Evolutionary conservation across 2,329 filamentous ascomycete genomes (phyloP).

Genomic region (Verticillium nubilum): DNA sequence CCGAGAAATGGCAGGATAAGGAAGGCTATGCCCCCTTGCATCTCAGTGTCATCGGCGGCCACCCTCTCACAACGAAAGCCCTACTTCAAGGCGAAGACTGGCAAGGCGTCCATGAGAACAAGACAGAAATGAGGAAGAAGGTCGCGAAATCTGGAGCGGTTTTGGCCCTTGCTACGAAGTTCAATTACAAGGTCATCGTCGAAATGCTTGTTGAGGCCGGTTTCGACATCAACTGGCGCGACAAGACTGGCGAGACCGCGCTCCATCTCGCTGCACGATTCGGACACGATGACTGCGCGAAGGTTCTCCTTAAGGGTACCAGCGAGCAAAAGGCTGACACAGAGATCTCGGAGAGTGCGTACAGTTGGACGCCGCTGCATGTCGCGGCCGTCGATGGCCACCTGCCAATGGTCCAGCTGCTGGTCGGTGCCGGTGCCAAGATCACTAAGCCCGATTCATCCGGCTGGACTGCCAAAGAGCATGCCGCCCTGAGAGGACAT

Average conservation of each 20-base stretch:
- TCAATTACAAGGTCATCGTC: conserved; percentile 80
- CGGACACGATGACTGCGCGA: conserved; percentile 76
- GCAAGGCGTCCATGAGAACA: conserved; percentile 58
- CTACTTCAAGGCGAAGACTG: conserved; percentile 78
- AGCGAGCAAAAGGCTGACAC: conserved; percentile 67
- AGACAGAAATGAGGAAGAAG: conserved; percentile 59
- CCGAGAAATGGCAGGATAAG: conserved; percentile 81
- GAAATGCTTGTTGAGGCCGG: conserved; percentile 82
- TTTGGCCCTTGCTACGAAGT: conserved; percentile 79
- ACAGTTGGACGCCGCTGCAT: conserved; percentile 93
- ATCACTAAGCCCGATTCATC: conserved; percentile 73
- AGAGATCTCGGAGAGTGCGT: conserved; percentile 75
- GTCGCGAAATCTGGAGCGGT: conserved; percentile 83
- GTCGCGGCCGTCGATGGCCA: conserved; percentile 89
- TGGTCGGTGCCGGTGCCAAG: conserved; percentile 75
- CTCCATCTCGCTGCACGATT: conserved; percentile 88
- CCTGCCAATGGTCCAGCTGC: conserved; percentile 64
- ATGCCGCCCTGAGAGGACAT: conserved; percentile 86
- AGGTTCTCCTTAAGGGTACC: conserved; percentile 66
- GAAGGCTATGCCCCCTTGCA: conserved; percentile 91
- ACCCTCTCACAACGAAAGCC: conserved; percentile 76
- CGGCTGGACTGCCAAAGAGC: conserved; percentile 91
- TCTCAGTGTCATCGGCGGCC: conserved; percentile 85
- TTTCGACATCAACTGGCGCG: conserved; percentile 89
- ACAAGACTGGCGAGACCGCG: conserved; percentile 84